Base-by-base conservation (phyloP, 2,329 filamentous ascomycete genomes). In the Aspergillus ibericus region DNA sequence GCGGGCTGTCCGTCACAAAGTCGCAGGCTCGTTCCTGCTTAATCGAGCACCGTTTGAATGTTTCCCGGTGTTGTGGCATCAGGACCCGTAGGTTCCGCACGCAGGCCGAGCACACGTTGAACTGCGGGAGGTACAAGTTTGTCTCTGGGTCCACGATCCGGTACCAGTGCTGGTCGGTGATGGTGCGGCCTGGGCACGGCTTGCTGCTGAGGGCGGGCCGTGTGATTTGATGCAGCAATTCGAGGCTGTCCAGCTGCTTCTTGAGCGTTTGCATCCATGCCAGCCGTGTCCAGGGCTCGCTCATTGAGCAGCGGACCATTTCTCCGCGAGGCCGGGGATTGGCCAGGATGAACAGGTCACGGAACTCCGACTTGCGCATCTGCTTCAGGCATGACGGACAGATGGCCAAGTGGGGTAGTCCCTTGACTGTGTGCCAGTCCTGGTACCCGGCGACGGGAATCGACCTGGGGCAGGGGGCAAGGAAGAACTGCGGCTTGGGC, bases 201-300 rank as follows among this genome's bases (percentile, higher is more conserved):
- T 81, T 68, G 64, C 82, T 77, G 25, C 79, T 82, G 4, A 83
- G 81, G 2, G 83, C 78, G 38, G 91, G 83, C 9, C 84, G 82
- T 5, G 88, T 87, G 34, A 96, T 81, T 36, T 84, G 83, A 59
- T 88, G 85, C 29, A 97, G 81, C 5, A 96, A 77, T 12, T 84
- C 83, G 40, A 95, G 77, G 63, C 91, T 86, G 3, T 83, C 80
- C 16, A 84, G 80, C 12, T 85, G 77, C 64, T 91, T 85, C 73
- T 92, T 92, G 53, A 90, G 78, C 2, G 88, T 93, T 62, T 96
- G 81, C 3, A 93, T 81, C 86, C 90, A 96, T 0, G 92, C 92
- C 38, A 96, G 86, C 27, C 91, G 87, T 67, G 91, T 88, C 91
- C 92, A 97, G 0, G 88, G 85, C 12, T 85, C 83, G 29, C 90